Evolutionary conservation across 2,329 filamentous ascomycete genomes (phyloP).

Genomic region (Thelonectria rubi): DNA sequence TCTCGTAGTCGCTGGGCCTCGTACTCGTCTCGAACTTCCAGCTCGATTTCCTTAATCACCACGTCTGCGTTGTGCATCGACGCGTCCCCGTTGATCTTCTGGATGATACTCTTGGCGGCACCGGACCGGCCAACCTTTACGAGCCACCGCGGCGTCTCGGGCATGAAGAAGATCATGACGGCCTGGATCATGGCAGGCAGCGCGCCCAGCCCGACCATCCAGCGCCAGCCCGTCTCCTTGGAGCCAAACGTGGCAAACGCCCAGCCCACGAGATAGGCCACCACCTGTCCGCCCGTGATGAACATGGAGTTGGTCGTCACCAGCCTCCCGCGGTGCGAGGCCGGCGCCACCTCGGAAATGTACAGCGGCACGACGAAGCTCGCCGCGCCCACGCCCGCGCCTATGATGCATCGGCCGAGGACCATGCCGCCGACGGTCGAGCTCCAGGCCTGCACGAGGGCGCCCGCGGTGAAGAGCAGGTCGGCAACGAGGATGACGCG

Average conservation of each 20-base stretch:
- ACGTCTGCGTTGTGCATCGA: constrained; percentile 60
- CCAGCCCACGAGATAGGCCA: constrained; percentile 89
- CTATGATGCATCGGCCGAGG: constrained; percentile 72
- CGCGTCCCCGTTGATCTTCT: constrained; percentile 67
- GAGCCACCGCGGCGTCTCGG: constrained; percentile 90
- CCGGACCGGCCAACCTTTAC: constrained; percentile 71
- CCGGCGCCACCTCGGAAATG: constrained; percentile 85
- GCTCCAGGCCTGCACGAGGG: constrained; percentile 69
- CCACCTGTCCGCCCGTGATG: constrained; percentile 86
- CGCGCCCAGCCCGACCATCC: constrained; percentile 89
- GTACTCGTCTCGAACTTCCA: constrained; percentile 77
- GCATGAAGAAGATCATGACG: constrained; percentile 74
- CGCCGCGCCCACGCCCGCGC: constrained; percentile 76
- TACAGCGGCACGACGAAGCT: constrained; percentile 88
- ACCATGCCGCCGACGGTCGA: constrained; percentile 71
- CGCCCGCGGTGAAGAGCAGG: constrained; percentile 73
- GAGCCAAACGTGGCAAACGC: constrained; percentile 67
- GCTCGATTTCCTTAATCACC: constrained; percentile 75
- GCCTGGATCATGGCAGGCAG: constrained; percentile 79
- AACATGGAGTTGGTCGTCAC: constrained; percentile 86
- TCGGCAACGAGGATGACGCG: constrained; percentile 71
- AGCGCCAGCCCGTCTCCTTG: constrained; percentile 76
- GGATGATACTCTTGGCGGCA: constrained; percentile 72
- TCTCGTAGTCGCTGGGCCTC: constrained; percentile 54
- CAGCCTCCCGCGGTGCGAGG: constrained; percentile 77